Evolutionary conservation across 106 monocot genomes (phyloP).

Genomic region (Allium cepa): DNA sequence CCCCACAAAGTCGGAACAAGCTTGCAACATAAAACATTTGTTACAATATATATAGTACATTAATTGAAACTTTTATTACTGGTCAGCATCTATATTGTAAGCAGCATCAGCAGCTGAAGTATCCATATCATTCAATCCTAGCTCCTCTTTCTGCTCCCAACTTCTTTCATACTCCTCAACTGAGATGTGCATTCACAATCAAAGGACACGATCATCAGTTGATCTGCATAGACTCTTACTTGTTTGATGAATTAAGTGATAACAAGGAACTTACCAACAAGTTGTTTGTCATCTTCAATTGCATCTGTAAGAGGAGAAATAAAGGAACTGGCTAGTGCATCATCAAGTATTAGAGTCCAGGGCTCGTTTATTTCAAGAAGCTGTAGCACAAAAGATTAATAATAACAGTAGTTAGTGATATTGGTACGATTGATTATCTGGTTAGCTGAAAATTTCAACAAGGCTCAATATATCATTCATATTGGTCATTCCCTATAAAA

Average conservation of each 20-base stretch:
- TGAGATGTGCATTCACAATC: constrained; percentile 5
- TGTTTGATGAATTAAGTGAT: neutral
- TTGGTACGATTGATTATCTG: no score
- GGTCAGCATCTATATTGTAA: constrained; percentile 25
- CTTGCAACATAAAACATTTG: no score
- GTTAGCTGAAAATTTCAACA: no score
- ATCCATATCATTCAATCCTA: constrained; percentile 97
- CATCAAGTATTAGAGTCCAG: constrained; percentile 94
- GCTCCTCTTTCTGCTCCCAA: constrained; percentile 98
- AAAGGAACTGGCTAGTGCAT: constrained; percentile 87
- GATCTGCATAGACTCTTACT: neutral
- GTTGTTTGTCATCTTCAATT: constrained; percentile 75
- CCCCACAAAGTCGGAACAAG: no score
- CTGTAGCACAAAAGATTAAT: constrained; percentile 17
- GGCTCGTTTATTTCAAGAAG: constrained; percentile 62
- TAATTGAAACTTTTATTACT: neutral
- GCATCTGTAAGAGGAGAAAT: constrained; percentile 57
- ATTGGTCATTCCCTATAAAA: no score
- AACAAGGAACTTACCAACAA: constrained; percentile 37
- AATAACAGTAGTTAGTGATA: no score
- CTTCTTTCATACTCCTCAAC: constrained; percentile 93
- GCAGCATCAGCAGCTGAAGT: constrained; percentile 83
- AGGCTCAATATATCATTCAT: no score
- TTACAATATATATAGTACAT: no score
- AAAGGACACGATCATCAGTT: neutral